phyloP scores from a whole-genome alignment of 192 early-diverging fungal genomes.

The Podila minutissima region DNA sequence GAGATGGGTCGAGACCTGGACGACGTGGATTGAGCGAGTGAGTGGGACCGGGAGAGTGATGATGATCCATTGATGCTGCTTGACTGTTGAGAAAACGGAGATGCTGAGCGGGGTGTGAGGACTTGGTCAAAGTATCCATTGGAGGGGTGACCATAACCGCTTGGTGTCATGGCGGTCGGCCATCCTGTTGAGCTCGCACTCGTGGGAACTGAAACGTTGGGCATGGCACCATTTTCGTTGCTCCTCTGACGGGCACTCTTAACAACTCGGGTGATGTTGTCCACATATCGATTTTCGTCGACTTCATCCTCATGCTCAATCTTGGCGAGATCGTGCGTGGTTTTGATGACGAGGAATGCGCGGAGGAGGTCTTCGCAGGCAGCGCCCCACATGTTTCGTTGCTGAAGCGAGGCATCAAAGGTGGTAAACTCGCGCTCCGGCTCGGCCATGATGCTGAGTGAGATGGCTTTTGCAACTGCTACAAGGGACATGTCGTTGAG shows the following conservation, averaged over 20 bases:
- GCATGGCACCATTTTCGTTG: slow-evolving; percentile 36
- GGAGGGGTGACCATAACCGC: neutral
- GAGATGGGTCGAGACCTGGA: slow-evolving; percentile 32
- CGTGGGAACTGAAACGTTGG: slow-evolving; percentile 23
- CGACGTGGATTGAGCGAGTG: slow-evolving; percentile 34
- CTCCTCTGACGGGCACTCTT: slow-evolving; percentile 45
- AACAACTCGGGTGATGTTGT: slow-evolving; percentile 45
- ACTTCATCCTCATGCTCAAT: slow-evolving; percentile 50
- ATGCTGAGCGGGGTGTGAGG: slow-evolving; percentile 26
- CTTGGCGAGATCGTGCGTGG: slow-evolving; percentile 41
- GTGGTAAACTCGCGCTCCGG: slow-evolving; percentile 40
- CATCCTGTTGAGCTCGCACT: slow-evolving; percentile 35
- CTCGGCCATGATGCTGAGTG: slow-evolving; percentile 46
- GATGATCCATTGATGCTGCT: slow-evolving; percentile 6
- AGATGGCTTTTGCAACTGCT: slow-evolving; percentile 47
- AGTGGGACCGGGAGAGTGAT: slow-evolving; percentile 29
- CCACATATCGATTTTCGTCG: slow-evolving; percentile 47
- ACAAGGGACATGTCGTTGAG: slow-evolving; percentile 48
- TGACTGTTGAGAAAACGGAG: slow-evolving; percentile 29
- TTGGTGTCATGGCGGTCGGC: slow-evolving; percentile 18
- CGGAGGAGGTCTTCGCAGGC: slow-evolving; percentile 49
- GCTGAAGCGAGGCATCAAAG: slow-evolving; percentile 38
- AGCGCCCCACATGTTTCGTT: slow-evolving; percentile 44
- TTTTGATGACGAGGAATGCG: slow-evolving; percentile 47
- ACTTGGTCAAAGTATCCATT: slow-evolving; percentile 34